Evolutionary conservation across 2,329 filamentous ascomycete genomes (phyloP).

Genomic region (Phaeosphaeriaceae sp.): DNA sequence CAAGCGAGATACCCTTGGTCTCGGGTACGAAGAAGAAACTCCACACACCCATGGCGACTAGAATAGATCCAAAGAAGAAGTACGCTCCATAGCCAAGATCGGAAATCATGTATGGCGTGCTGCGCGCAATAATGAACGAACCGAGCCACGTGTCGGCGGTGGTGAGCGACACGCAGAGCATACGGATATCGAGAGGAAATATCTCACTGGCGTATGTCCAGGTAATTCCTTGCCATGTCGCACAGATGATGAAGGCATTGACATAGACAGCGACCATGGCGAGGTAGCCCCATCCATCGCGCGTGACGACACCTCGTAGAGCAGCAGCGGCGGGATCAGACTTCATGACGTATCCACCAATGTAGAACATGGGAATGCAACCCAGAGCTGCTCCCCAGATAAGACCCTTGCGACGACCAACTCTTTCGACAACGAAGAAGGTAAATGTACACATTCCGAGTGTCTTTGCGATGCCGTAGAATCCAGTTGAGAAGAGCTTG

Average conservation of each 20-base stretch:
- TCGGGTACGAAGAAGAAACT: constrained; percentile 44
- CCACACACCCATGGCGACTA: constrained; percentile 41
- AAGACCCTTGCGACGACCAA: constrained; percentile 52
- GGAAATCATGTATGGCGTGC: constrained; percentile 50
- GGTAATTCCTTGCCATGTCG: constrained; percentile 53
- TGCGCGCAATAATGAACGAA: constrained; percentile 50
- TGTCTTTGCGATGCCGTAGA: constrained; percentile 56
- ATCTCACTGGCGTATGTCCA: constrained; percentile 60
- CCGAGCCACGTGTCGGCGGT: constrained; percentile 51
- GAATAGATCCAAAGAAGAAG: constrained; percentile 47
- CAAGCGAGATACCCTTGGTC: constrained; percentile 41
- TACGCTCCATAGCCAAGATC: constrained; percentile 49
- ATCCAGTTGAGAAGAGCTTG: constrained; percentile 58
- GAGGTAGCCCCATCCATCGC: constrained; percentile 59
- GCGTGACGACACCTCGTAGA: constrained; percentile 50
- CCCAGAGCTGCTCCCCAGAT: constrained; percentile 60
- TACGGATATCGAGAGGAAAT: constrained; percentile 53
- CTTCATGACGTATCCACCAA: constrained; percentile 63
- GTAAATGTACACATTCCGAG: constrained; percentile 52
- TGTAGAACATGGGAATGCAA: constrained; percentile 60
- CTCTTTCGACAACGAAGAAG: constrained; percentile 49
- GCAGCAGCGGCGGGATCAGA: constrained; percentile 59
- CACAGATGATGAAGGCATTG: constrained; percentile 62
- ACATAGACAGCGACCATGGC: constrained; percentile 65
- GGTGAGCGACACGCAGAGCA: constrained; percentile 50